phyloP scores from a whole-genome alignment of 306 rosid genomes.

The Lathyrus oleraceus region DNA sequence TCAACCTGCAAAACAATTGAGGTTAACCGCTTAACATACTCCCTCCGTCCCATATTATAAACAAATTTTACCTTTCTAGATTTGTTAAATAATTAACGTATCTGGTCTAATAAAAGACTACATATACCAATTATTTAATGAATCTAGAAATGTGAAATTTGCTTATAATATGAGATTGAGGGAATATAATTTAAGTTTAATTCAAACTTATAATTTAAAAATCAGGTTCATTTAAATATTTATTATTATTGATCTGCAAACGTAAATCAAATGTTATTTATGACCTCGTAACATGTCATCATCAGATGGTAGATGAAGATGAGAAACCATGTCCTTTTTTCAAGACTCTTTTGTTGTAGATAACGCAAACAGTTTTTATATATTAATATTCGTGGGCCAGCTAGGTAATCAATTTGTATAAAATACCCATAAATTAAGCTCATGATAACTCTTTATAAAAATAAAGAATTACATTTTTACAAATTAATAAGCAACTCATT shows the following conservation, averaged over 20 bases:
- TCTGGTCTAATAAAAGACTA: no score
- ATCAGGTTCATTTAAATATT: neutral
- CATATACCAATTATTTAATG: no score
- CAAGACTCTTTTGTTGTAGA: neutral
- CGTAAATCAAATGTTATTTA: neutral
- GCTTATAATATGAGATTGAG: no score
- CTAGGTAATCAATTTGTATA: neutral
- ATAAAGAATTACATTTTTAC: neutral
- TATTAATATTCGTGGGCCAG: neutral
- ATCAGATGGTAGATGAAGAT: neutral
- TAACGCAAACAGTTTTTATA: neutral
- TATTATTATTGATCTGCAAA: neutral
- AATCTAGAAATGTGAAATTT: no score
- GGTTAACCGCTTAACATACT: no score
- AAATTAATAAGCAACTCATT: neutral
- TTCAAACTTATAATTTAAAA: no score
- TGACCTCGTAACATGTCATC: neutral
- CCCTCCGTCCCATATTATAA: no score
- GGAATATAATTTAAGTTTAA: no score
- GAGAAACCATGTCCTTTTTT: slow-evolving; percentile 2
- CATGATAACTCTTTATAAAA: neutral
- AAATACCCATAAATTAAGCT: neutral
- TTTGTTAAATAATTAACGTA: no score
- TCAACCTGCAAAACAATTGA: no score
- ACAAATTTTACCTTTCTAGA: no score